Evolutionary conservation across 352 stramenopile genomes (phyloP), one percentile per base, ranked within the genome.

Genomic region (Thalassiosira oceanica): DNA sequence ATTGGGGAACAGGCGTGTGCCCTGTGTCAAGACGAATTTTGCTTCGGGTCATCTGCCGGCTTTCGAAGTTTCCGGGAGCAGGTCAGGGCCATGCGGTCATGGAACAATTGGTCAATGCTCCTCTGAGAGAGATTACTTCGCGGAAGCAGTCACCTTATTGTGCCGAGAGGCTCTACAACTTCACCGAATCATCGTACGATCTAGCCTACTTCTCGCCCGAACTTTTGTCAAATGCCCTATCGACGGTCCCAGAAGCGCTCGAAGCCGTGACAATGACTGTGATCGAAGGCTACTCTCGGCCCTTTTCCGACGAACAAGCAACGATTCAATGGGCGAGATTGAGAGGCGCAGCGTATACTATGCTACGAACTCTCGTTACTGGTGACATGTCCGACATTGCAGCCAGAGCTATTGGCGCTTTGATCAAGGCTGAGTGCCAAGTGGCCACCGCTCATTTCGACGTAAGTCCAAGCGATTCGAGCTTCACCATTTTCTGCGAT

Each of bases 11-110:
- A 46, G 80, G 83, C 23, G 74, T 84, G 0, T 61, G 74, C 18
- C 80, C 83, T 3, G 78, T 82, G 45, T 86, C 80, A 13, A 67
- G 83, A 60, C 53, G 83, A 4, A 83, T 88, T 8, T 54, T 88
- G 4, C 54, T 90, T 2, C 53, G 57, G 29, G 50, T 74, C 7
- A 74, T 88, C 44, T 89, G 67, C 36, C 46, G 57, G 18, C 57
- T 78, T 7, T 24, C 46, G 8, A 28, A 65, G 15, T 13, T 61
- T 61, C 36, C 39, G 35, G 62, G 36, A 28, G 42, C 57, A 63
- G 49, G 27, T 74, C 51, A 36, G 61, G 21, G 50, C 57, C 10
- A 29, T n/a, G 20, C 41, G n/a, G 58, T 73, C 70, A 55, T 64
- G 27, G 31, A 74, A 8, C 11, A 55, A 29, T 24, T 69, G 46